Evolutionary conservation across 2,329 filamentous ascomycete genomes (phyloP).

Genomic region (Gliomastix tumulicola): DNA sequence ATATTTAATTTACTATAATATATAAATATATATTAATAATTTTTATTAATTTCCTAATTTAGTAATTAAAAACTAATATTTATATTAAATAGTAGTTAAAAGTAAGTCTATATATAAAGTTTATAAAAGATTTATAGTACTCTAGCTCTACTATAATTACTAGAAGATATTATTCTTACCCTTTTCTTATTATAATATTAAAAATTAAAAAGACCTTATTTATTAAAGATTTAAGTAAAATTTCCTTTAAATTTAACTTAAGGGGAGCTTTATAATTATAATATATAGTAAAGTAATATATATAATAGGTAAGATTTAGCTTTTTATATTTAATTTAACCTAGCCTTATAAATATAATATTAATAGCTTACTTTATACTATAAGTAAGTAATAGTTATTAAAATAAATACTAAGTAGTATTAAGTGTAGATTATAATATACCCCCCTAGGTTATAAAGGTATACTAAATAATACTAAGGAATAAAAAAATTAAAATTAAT

Average conservation of each 20-base stretch:
- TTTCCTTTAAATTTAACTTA: not conserved
- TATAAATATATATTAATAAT: not conserved
- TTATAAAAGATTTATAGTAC: not conserved
- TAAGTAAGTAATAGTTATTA: not conserved
- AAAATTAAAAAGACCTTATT: not conserved
- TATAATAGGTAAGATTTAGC: not conserved
- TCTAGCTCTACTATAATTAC: too few species aligned
- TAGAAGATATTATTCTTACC: too few species aligned
- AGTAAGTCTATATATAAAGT: not conserved
- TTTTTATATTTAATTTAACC: not conserved
- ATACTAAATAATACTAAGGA: not conserved
- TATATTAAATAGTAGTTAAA: not conserved
- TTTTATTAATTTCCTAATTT: not conserved
- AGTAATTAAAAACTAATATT: not conserved
- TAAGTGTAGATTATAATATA: not conserved
- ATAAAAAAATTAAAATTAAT: not conserved
- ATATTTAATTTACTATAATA: not conserved
- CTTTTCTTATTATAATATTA: not conserved
- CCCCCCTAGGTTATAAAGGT: not conserved
- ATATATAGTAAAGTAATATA: not conserved
- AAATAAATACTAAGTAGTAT: not conserved
- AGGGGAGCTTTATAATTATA: not conserved
- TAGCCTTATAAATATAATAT: not conserved
- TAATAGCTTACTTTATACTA: not conserved
- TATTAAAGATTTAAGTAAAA: slow-evolving; percentile 1